phyloP scores from a whole-genome alignment of 352 stramenopile species.

The Thraustochytrium striatum region DNA sequence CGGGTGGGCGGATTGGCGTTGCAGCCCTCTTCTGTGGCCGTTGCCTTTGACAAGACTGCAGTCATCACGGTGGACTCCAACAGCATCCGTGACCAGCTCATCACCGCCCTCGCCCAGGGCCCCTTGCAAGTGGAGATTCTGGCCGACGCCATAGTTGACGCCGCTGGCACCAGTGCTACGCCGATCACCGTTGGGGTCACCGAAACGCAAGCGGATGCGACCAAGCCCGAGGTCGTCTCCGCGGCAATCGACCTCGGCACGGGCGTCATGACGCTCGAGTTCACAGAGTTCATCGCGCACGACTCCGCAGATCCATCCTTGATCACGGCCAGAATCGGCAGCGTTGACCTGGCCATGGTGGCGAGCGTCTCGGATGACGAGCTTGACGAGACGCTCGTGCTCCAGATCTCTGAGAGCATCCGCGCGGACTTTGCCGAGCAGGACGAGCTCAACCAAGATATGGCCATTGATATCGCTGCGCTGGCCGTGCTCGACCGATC shows the following conservation, averaged over 20 bases:
- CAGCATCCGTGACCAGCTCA: neutral
- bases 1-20: neutral
- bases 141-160: neutral
- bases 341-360: too few species aligned
- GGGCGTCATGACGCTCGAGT: neutral
- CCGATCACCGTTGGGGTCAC: neutral
- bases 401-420: too few species aligned
- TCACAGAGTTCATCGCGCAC: neutral
- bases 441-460: too few species aligned
- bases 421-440: too few species aligned
- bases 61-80: neutral
- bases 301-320: too few species aligned
- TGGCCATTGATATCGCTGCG: too few species aligned
- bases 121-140: neutral
- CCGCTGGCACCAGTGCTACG: neutral
- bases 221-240: neutral
- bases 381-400: too few species aligned
- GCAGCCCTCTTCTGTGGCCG: neutral
- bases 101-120: neutral
- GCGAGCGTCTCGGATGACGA: too few species aligned
- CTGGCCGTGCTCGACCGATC: too few species aligned
- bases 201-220: neutral
- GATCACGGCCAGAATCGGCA: too few species aligned
- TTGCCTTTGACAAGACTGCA: neutral
- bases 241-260: neutral